These are phyloP conservation scores for Chara braunii DNA, from an alignment of 139 green algal species.

Conservation along the genomic window DNA sequence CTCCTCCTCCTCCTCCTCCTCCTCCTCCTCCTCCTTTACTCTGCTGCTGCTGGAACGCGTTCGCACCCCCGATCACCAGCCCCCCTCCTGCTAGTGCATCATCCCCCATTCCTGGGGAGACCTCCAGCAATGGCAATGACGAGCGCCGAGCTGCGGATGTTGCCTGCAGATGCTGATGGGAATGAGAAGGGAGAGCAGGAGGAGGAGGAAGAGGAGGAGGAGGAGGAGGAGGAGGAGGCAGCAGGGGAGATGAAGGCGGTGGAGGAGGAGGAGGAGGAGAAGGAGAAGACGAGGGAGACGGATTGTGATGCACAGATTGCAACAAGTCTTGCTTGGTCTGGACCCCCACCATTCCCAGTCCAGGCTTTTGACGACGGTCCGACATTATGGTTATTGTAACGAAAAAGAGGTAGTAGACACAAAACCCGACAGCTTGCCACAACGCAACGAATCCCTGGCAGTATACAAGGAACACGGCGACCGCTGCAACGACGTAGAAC, in stretches of 20 bases:
- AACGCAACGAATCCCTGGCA: constrained; percentile 3
- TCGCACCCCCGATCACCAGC: too few species aligned
- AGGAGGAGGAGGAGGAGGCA: not conserved
- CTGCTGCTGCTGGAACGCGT: too few species aligned
- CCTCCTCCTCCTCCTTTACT: too few species aligned
- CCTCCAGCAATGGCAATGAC: too few species aligned
- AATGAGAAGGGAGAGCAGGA: too few species aligned
- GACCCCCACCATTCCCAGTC: not conserved
- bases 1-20: too few species aligned
- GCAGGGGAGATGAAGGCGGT: not conserved
- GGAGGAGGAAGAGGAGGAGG: not conserved
- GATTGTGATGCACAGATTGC: too few species aligned
- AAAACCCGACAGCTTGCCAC: constrained; percentile 16
- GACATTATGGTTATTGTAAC: constrained; percentile 12
- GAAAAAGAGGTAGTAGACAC: constrained; percentile 34
- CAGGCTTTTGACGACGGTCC: not conserved
- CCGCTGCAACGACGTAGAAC: constrained; percentile 39
- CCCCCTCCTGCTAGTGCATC: too few species aligned
- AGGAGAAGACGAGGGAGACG: not conserved
- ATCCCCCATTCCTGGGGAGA: too few species aligned
- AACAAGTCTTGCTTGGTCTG: too few species aligned
- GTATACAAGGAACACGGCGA: constrained; percentile 15
- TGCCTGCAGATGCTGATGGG: too few species aligned
- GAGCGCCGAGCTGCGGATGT: too few species aligned
- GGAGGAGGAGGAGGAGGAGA: not conserved